Percentiles rank a stretch among this genome's conserved stretches.
These are phyloP conservation scores for Tricholoma furcatifolium DNA, from an alignment of 768 basidiomycete genomes.

Conservation along the genomic window DNA sequence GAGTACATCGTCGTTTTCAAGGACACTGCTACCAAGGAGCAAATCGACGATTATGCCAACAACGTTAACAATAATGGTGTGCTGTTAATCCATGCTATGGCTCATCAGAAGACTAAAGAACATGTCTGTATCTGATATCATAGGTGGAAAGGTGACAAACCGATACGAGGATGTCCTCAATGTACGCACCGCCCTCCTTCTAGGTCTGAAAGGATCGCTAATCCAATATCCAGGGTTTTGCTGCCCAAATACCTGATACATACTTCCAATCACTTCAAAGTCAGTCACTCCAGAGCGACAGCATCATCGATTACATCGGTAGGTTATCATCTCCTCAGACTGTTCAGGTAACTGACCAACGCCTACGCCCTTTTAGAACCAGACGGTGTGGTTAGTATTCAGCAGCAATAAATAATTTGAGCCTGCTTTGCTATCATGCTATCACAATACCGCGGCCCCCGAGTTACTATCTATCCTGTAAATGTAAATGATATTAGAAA, in stretches of 20 bases:
- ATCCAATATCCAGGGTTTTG: constrained; percentile 23
- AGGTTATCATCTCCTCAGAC: constrained; percentile 8
- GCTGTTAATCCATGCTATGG: not conserved
- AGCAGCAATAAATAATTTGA: constrained; percentile 1
- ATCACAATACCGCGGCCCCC: no score
- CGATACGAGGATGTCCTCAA: constrained; percentile 38
- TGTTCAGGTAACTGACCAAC: not conserved
- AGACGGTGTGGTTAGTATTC: constrained; percentile 35
- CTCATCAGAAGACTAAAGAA: not conserved
- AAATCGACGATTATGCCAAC: constrained; percentile 39
- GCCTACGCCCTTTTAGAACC: constrained; percentile 31
- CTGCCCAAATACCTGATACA: constrained; percentile 25
- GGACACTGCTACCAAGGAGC: constrained; percentile 34
- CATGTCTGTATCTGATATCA: not conserved
- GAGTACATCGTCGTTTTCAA: constrained; percentile 61
- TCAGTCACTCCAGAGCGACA: constrained; percentile 22
- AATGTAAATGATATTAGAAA: no score
- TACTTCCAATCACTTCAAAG: constrained; percentile 30
- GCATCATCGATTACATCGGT: constrained; percentile 49
- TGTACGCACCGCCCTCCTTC: constrained; percentile 21
- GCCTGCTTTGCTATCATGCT: not conserved
- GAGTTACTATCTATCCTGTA: no score
- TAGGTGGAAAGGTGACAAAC: constrained; percentile 45
- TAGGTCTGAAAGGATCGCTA: not conserved
- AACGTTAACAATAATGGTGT: constrained; percentile 39